Base-by-base conservation (phyloP, 805 yeast genomes). In the Ogataea populi-albae region DNA sequence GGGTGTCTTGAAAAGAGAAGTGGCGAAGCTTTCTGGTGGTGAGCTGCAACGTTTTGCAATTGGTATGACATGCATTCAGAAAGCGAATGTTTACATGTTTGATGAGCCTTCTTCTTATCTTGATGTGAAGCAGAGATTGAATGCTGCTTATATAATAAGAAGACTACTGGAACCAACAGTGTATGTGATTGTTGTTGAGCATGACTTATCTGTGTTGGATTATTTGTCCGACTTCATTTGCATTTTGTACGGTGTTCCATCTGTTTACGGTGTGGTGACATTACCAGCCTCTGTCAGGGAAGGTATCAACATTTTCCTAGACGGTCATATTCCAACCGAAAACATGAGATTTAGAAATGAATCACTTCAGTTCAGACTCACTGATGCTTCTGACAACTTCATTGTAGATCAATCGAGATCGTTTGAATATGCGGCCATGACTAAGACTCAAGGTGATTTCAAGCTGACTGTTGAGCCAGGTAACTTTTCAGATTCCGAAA, bases 61-160 rank as follows among this genome's bases (percentile, higher is more conserved):
- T 60, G 98, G 93, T 53, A 83, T 93, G 88, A 86, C 98, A 11
- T 86, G 96, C 73, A 88, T 89, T 30, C 98, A 91, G 68, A 71
- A 69, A 21, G 98, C 98, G 38, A 85, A 87, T 52, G 98, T 93
- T 29, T 93, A 93, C 69, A 93, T 93, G 98, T 93, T 93, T 65
- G 98, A 93, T 68, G 98, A 93, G 71, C 98, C 98, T 30, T 89
- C 98, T 14, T 93, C 98, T 8, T 93, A 93, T 68, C 71, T 93
- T 64, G 98, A 93, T 75, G 98, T 93, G 49, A 93, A 93, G 68
- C 98, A 93, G 69, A 91, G 98, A 79, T 77, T 93, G 65, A 85
- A 93, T 55, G 98, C 99, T 38, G 99, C 98, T 40, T 80, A 79
- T 63, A 83, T 87, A 58, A 93, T 93, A 53, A 82, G 99, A 67